Evolutionary conservation across 2,329 filamentous ascomycete species (phyloP), one percentile per base, ranked within the genome.

Genomic region (Thielaviopsis euricoi): DNA sequence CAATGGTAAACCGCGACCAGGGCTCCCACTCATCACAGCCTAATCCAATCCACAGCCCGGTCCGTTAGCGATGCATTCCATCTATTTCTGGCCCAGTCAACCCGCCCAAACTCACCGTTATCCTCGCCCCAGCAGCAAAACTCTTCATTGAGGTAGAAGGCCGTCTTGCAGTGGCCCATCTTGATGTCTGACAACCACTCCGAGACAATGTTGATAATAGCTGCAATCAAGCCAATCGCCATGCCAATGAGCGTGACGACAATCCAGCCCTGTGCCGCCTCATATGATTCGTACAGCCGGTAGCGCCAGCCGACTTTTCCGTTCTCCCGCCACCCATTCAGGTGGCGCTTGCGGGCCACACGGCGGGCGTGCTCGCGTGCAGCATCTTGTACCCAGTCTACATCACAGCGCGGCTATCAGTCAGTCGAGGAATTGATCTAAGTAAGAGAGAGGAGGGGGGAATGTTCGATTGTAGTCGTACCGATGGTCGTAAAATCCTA

Each of bases 121-220:
- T 96, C 89, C 58, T 93, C 87, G 43, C 93, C 93, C 89, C 90
- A 98, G 69, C 93, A 98, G 71, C 93, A 98, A 70, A 98, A 98
- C 68, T 81, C 86, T 76, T 97, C 89, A 70, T 98, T 98, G 59
- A 98, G 77, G 68, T 98, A 98, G 70, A 97, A 98, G 2, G 84
- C 91, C 9, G 90, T 96, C 13, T 83, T 86, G 75, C 93, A 98
- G 71, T 96, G 85, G n/a, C 93, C 93, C 66, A 91, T 76, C 74
- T 97, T 98, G 68, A 96, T 84, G 71, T 98, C 93, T 40, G 88
- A 86, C 62, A 98, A 74, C 91, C 93, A 98, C 71, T 98, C 93
- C 10, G 91, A 97, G 50, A 94, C 81, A 63, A 98, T 97, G 67
- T 95, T 97, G 61, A 98, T 73, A 60, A 95, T 83, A 0, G 89